A percentile compares a stretch with the other conserved stretches of the same genome.
Evolutionary conservation across 164 flowering plant species (phyloP).

Genomic region (Houttuynia cordata): DNA sequence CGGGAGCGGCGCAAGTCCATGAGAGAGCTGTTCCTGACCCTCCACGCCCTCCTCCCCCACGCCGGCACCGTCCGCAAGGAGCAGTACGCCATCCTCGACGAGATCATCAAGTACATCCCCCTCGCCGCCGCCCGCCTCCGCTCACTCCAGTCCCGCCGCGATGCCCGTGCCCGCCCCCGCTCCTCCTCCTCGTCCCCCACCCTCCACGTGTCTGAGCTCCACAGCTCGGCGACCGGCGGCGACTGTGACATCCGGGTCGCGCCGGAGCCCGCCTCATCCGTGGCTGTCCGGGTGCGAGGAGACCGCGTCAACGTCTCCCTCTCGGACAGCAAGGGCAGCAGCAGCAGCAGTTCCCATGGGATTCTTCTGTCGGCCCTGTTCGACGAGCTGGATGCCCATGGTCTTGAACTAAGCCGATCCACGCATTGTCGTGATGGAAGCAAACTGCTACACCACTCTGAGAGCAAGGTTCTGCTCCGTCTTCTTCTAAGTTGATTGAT

Average conservation of each 20-base stretch:
- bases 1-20: constrained; percentile 20
- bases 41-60: constrained; percentile 23
- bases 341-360: constrained; percentile 10
- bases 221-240: neutral
- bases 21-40: constrained; percentile 23
- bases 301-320: constrained; percentile 21
- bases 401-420: constrained; percentile 16
- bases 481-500: neutral
- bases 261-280: constrained; percentile 15
- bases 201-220: constrained; percentile 3
- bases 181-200: constrained; percentile 1
- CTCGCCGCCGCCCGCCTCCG: constrained; percentile 22
- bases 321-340: constrained; percentile 9
- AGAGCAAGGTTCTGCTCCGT: constrained; percentile 15
- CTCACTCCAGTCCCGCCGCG: constrained; percentile 10
- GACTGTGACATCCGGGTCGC: constrained; percentile 20
- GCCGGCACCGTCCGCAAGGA: constrained; percentile 21
- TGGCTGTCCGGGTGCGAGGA: constrained; percentile 19
- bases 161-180: neutral
- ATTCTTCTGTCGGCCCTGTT: constrained; percentile 14
- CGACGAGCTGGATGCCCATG: constrained; percentile 17
- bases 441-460: constrained; percentile 21
- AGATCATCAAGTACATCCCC: constrained; percentile 28
- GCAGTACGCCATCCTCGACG: constrained; percentile 26
- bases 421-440: constrained; percentile 22